phyloP scores from a whole-genome alignment of 2,329 filamentous ascomycete species.

The Botryotinia narcissicola region DNA sequence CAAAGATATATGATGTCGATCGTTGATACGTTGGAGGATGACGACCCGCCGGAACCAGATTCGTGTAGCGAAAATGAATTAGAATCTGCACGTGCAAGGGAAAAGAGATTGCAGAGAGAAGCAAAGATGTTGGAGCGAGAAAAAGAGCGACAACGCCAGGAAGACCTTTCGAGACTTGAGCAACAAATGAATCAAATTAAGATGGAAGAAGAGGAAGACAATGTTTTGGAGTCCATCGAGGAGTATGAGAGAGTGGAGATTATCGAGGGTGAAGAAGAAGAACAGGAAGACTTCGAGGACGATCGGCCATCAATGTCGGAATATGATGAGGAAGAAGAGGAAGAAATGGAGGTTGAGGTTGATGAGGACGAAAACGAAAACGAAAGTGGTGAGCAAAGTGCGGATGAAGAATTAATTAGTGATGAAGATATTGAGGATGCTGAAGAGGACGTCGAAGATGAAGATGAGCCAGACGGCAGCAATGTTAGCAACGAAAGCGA shows the following conservation, averaged over 20 bases:
- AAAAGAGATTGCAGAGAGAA: conserved; percentile 9
- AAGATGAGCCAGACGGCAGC: neutral
- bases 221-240: conserved; percentile 15
- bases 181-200: conserved; percentile 3
- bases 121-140: conserved; percentile 8
- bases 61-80: conserved; percentile 25
- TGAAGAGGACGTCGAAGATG: neutral
- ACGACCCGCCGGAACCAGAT: conserved; percentile 29
- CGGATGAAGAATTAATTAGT: neutral
- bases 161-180: conserved; percentile 5
- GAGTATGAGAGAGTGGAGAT: conserved; percentile 7
- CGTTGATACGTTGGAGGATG: conserved; percentile 33
- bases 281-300: conserved; percentile 13
- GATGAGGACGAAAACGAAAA: neutral
- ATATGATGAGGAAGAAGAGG: conserved; percentile 13
- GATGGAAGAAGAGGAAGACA: conserved; percentile 6
- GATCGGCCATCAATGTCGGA: conserved; percentile 5
- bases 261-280: conserved; percentile 6
- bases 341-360: neutral
- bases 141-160: conserved; percentile 6
- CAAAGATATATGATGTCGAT: conserved; percentile 38
- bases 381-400: neutral
- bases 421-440: neutral
- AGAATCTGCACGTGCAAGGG: neutral
- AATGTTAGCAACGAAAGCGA: neutral